Evolutionary conservation across 2,329 filamentous ascomycete species (phyloP), one percentile per base, ranked within the genome.

Genomic region (Sphaerulina vaccinii): DNA sequence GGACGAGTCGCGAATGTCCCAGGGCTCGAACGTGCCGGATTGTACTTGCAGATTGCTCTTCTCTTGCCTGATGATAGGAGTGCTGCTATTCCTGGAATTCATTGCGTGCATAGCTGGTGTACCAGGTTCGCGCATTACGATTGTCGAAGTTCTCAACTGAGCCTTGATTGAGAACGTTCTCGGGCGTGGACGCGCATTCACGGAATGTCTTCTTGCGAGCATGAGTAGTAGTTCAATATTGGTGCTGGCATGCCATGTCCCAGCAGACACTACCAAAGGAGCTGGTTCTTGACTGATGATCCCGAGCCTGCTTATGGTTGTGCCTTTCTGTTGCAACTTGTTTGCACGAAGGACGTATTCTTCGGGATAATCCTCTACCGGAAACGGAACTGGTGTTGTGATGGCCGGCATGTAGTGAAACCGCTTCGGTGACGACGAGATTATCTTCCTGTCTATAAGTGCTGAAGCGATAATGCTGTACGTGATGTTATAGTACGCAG

Each of bases 281-380:
- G 38, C 13, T 3, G 54, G 54, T 29, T 54, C 54, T 18, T 57
- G 36, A n/a, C 47, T 54, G 29, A 57, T 51, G 6, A 57, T 39
- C 3, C 54, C 54, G 8, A 57, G 43, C 19, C 52, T 43, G 8
- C 38, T 44, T 18, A 18, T 22, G 6, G 24, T 21, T 7, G 22
- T 18, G 15, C 49, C 22, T 1, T 16, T 24, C 18, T 43, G 24
- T 21, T 39, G 24, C 11, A 43, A 18, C 16, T 52, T 54, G 21
- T 48, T 40, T 9, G 51, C 45, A 9, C 54, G 51, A 8, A 54
- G 36, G 9, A 40, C n/a, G 33, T 57, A 57, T 16, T 57, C 51
- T 6, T 39, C 54, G 0, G 54, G 46, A 24, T 44, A 57, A 32
- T 57, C 54, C 29, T 57, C 54, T 1, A 51, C 33, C 1, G 49